Evolutionary conservation across 2,329 filamentous ascomycete species (phyloP).

Genomic region (Paraphaeosphaeria sporulosa): DNA sequence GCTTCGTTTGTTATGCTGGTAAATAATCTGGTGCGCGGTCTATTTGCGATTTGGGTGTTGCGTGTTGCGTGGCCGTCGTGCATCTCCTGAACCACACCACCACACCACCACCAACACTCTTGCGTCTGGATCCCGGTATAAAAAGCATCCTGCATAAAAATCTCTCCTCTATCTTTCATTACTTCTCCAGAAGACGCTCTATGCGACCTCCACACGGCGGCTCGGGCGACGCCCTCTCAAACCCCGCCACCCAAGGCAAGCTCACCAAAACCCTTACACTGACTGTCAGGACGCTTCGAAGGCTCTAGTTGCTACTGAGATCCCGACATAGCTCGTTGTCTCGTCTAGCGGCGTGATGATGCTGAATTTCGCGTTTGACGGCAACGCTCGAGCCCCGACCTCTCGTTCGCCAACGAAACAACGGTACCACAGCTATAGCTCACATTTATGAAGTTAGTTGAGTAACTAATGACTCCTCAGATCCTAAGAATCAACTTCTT

Average conservation of each 20-base stretch:
- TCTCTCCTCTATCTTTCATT: not conserved
- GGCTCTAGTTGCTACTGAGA: not conserved
- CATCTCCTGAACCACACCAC: constrained; percentile 1
- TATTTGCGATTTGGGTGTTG: no score
- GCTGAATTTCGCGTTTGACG: not conserved
- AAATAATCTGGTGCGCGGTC: not conserved
- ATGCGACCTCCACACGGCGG: not conserved
- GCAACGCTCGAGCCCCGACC: not conserved
- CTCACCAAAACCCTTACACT: not conserved
- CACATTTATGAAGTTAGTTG: not conserved
- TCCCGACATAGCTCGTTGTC: not conserved
- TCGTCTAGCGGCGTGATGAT: not conserved
- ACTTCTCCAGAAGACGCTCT: not conserved
- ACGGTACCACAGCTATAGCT: not conserved
- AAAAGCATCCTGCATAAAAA: not conserved
- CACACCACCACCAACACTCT: not conserved
- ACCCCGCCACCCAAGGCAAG: not conserved
- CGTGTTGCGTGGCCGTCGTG: not conserved
- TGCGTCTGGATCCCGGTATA: not conserved
- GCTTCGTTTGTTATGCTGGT: not conserved
- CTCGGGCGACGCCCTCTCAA: not conserved
- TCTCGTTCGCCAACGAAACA: not conserved
- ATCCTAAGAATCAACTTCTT: not conserved
- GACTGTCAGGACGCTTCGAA: not conserved
- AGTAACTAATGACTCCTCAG: not conserved